Base-by-base conservation (phyloP, 345 rosid species). In the Pelargonium nanum region DNA sequence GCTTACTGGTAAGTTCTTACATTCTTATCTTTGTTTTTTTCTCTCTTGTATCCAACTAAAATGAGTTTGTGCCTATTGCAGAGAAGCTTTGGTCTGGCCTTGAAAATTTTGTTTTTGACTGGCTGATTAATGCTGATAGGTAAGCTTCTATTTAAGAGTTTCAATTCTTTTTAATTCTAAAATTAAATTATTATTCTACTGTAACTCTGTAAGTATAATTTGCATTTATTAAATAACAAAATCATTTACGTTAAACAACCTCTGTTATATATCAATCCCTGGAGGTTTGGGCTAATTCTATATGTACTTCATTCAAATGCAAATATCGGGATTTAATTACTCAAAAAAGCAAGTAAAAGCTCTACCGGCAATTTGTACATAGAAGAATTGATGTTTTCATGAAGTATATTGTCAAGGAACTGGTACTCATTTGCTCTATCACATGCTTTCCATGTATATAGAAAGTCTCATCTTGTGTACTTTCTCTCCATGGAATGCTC, bases 21-120 rank as follows among this genome's bases (percentile, higher is more conserved):
- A 25, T 30, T 57, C 28, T 51, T 44, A 34, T 61, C 19, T 64
- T 60, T 26, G 70, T 60, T 68, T 55, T 63, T 17, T 50, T 56
- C 40, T 44, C 56, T 68, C 20, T 61, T 57, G 22, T 59, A 53
- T 32, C 56, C 60, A 22, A 65, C 19, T 73, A 26, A 53, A 44
- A 59, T 70, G 28, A 24, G 32, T 40, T 69, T 62, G 52, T 62
- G 66, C 61, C 60, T 59, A 57, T 72, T 74, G 81, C 89, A 92
- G 99, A 92, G 81, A 89, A 80, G 79, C 99, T 92, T 50, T 92
- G 99, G 97, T 89, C 87, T 68, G 99, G 97, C 72, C 97, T 92
- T 75, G 99, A 92, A 75, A 89, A 84, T 77, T 92, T 92, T 84
- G 96, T 87, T 74, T 92, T 92, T 74, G 97, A 92, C 72, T 92